Percentiles rank a stretch among this genome's conserved stretches.
Evolutionary conservation across 306 rosid species (phyloP).

Genomic region (Cicer yamashitae): DNA sequence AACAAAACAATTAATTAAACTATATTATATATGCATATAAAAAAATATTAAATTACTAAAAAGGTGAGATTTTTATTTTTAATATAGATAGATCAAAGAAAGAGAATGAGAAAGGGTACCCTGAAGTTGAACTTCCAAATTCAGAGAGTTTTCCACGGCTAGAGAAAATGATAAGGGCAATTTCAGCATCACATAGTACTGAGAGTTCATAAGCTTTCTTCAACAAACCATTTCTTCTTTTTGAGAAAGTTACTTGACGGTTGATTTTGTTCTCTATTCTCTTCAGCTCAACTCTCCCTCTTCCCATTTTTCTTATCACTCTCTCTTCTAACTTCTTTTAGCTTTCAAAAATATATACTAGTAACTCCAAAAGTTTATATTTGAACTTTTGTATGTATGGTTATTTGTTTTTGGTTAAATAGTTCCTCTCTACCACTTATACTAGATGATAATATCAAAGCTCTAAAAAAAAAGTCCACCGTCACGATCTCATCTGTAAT

Average conservation of each 20-base stretch:
- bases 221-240: slow-evolving; percentile 43
- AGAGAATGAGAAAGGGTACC: neutral
- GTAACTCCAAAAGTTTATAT: neutral
- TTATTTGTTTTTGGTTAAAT: neutral
- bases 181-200: slow-evolving; percentile 42
- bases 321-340: neutral
- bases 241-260: slow-evolving; percentile 41
- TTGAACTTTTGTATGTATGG: neutral
- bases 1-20: neutral
- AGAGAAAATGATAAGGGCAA: slow-evolving; percentile 59
- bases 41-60: neutral
- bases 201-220: slow-evolving; percentile 46
- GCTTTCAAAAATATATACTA: too few relatives aligned
- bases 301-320: slow-evolving; percentile 53
- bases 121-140: slow-evolving; percentile 27
- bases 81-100: neutral
- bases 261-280: slow-evolving; percentile 60
- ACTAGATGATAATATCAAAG: neutral
- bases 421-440: neutral
- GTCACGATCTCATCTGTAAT: too few relatives aligned
- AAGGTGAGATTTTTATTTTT: neutral
- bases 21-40: neutral
- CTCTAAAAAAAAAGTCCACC: too few relatives aligned
- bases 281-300: slow-evolving; percentile 71
- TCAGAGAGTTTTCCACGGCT: slow-evolving; percentile 60